These are phyloP conservation scores for Inonotus hispidus DNA, from an alignment of 1,284 basidiomycete species.

Conservation along the genomic window DNA sequence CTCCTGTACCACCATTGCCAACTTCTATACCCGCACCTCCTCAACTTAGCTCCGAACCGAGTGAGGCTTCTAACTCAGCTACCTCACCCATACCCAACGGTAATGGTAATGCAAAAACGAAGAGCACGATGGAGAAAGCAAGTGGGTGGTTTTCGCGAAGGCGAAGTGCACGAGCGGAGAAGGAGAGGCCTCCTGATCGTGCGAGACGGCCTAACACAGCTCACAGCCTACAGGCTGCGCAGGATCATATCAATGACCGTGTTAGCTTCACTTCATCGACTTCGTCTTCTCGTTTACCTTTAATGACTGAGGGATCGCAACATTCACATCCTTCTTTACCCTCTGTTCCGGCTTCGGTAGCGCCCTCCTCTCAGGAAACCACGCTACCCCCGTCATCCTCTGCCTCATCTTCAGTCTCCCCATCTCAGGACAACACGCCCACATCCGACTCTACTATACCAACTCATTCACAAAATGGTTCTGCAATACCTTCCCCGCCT, in stretches of 20 bases:
- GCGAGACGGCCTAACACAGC: conserved; percentile 6
- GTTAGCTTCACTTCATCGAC: conserved; percentile 10
- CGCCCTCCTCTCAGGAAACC: background rate
- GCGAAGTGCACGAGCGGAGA: conserved; percentile 30
- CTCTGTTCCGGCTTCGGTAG: no score
- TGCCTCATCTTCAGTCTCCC: background rate
- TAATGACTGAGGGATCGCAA: conserved; percentile 1
- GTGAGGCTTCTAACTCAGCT: conserved; percentile 14
- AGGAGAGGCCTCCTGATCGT: conserved; percentile 8
- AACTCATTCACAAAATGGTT: conserved; percentile 4
- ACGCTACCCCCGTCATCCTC: background rate
- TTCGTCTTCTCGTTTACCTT: conserved; percentile 10
- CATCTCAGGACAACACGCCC: background rate
- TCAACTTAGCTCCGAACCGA: conserved; percentile 15
- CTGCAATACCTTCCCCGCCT: background rate
- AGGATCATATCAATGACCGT: conserved; percentile 4
- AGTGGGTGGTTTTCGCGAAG: conserved; percentile 56
- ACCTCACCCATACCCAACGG: background rate
- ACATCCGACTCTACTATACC: conserved; percentile 3
- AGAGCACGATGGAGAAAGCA: conserved; percentile 38
- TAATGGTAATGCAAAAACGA: conserved; percentile 32
- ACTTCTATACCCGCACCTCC: conserved; percentile 9
- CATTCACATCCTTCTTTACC: background rate
- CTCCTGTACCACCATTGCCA: conserved; percentile 24
- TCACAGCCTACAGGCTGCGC: background rate